Evolutionary conservation across 331 rosid species (phyloP), one percentile per base, ranked within the genome.

Genomic region (Prunus yedoensis): DNA sequence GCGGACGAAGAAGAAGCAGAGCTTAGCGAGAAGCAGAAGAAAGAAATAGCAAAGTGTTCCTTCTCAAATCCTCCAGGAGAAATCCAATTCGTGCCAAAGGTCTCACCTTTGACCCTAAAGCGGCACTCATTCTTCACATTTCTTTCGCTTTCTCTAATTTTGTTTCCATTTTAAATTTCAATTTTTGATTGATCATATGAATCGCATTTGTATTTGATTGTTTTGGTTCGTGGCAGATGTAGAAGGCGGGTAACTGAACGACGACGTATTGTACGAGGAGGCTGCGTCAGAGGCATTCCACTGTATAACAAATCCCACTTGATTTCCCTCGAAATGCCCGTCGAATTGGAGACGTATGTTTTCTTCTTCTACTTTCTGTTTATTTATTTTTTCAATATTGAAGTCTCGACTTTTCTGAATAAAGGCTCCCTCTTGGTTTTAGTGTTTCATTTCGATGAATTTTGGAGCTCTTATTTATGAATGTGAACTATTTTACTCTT

Each of bases 11-110:
- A 90, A 84, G 96, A 90, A 77, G 76, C 89, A 32, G 98, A 94
- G 88, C 96, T 95, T 0, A 87, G 87, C 85, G 91, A 85, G 51
- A 91, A 88, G 85, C 99, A 95, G 81, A 92, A 88, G 83, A 79
- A 89, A 8, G 99, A 95, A 68, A 95, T 95, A 67, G 96, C 97
- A 23, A 95, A 88, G 75, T 95, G 99, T 95, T 95, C 85, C 96
- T 95, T 80, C 97, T 92, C 46, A 95, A 92, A 79, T 68, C 99
- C 99, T 56, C 92, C 97, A 8, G 99, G 99, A 0, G 99, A 95
- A 95, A 95, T 95, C 87, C 94, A 92, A 86, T 95, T 86, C 88
- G 97, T 35, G 97, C 99, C 72, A 86, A 95, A 90, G 99, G 99
- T 90, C 25, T 70, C 14, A 10, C 51, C 28, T n/a, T 38, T 32